Percentiles rank a stretch among this genome's conserved stretches.
Evolutionary conservation across 495 filamentous ascomycete species (phyloP).

Genomic region (Polyplosphaeria fusca): DNA sequence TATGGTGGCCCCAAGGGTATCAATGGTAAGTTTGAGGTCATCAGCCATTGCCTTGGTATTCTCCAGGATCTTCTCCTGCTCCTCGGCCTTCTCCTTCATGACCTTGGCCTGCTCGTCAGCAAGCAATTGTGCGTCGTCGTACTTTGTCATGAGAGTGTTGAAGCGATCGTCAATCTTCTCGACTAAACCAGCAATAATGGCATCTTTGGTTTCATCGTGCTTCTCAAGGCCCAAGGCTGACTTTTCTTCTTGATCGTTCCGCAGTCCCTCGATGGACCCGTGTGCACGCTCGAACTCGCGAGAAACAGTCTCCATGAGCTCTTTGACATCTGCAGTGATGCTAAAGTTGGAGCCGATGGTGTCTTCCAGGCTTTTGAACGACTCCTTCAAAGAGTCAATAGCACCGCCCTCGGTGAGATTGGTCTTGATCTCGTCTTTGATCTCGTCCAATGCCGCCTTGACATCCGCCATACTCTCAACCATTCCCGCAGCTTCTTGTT

Average conservation of each 20-base stretch:
- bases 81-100: constrained; percentile 60
- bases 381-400: constrained; percentile 54
- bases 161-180: constrained; percentile 78
- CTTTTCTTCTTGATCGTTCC: constrained; percentile 73
- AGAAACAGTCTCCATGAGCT: constrained; percentile 74
- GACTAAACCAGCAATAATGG: constrained; percentile 55
- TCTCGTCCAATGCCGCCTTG: constrained; percentile 53
- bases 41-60: constrained; percentile 75
- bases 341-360: constrained; percentile 45
- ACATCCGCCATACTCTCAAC: constrained; percentile 59
- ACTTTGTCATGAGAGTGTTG: constrained; percentile 70
- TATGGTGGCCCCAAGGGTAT: constrained; percentile 72
- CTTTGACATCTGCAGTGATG: constrained; percentile 65
- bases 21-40: constrained; percentile 77
- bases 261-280: constrained; percentile 63
- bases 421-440: constrained; percentile 64
- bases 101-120: constrained; percentile 67
- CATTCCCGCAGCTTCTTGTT: constrained; percentile 58
- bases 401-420: constrained; percentile 58
- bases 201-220: constrained; percentile 59
- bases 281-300: constrained; percentile 76
- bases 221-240: constrained; percentile 67
- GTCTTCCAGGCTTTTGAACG: constrained; percentile 45
- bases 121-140: constrained; percentile 71
- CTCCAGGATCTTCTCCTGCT: constrained; percentile 65